Evolutionary conservation across 129 eudicot genomes (phyloP).

Genomic region (Chrysanthemum lavandulifolium): DNA sequence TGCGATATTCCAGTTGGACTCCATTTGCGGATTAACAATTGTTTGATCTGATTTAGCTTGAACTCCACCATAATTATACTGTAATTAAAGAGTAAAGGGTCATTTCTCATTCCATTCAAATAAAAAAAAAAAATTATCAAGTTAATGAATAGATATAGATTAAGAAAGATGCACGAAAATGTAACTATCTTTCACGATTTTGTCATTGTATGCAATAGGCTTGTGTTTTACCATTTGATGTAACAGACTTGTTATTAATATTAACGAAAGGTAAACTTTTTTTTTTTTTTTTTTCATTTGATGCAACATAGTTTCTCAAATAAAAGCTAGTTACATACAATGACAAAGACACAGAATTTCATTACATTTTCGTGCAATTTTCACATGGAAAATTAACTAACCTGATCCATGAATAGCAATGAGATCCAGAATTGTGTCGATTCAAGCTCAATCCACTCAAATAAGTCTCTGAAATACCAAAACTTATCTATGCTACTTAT

Average conservation of each 20-base stretch:
- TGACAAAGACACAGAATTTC: too few species aligned
- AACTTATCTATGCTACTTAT: too few species aligned
- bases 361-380: too few species aligned
- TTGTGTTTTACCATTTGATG: too few species aligned
- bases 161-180: too few species aligned
- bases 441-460: conserved; percentile 96
- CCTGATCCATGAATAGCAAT: conserved; percentile 97
- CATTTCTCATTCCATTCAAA: conserved; percentile 12
- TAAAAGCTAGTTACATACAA: too few species aligned
- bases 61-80: conserved; percentile 98
- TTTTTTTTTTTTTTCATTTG: too few species aligned
- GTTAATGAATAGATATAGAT: not conserved
- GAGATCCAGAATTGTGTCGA: conserved; percentile 88
- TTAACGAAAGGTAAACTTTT: too few species aligned
- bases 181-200: too few species aligned
- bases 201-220: too few species aligned
- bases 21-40: conserved; percentile 49
- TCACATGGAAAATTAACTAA: conserved; percentile 21
- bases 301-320: too few species aligned
- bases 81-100: conserved; percentile 4
- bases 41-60: conserved; percentile 52
- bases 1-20: conserved; percentile 82
- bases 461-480: conserved; percentile 62
- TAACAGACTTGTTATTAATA: too few species aligned
- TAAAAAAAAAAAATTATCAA: not conserved